Conservation (phyloP, 2,329 filamentous ascomycete genomes). For the Aspergillus sp. region DNA sequence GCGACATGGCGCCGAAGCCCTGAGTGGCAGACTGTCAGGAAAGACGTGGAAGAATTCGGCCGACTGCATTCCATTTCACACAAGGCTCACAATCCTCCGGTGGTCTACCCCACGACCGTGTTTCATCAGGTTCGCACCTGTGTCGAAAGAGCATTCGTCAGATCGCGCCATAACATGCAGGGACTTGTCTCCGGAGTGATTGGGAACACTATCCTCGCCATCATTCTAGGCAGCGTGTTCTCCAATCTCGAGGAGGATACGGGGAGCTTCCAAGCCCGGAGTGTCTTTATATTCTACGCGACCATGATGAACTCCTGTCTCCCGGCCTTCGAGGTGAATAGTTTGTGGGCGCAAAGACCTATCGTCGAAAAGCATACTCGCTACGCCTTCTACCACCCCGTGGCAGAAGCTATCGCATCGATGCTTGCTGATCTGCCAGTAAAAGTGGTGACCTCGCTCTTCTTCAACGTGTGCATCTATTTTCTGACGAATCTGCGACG, state of each 20-base stretch:
- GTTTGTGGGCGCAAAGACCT: conserved; percentile 36
- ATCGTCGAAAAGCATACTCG: conserved; percentile 14
- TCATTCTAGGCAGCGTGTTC: conserved; percentile 37
- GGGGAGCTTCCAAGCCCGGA: conserved; percentile 41
- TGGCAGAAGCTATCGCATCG: background rate
- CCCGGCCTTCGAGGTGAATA: conserved; percentile 61
- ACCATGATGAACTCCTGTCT: background rate
- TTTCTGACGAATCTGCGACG: conserved; percentile 79
- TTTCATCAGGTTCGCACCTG: background rate
- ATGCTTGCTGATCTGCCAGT: conserved; percentile 57
- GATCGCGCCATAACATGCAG: conserved; percentile 45
- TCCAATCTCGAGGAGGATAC: background rate
- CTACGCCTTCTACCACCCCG: conserved; percentile 16
- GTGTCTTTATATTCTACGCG: conserved; percentile 14
- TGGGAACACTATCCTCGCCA: conserved; percentile 77
- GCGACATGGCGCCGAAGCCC: conserved; percentile 55
- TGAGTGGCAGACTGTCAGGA: conserved; percentile 42
- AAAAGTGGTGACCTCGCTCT: conserved; percentile 65
- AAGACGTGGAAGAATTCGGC: conserved; percentile 47
- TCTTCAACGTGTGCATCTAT: conserved; percentile 78
- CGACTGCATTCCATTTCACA: conserved; percentile 43
- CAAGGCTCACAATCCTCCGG: conserved; percentile 39
- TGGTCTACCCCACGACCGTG: conserved; percentile 42
- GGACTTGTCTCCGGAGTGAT: conserved; percentile 85
- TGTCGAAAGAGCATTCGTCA: background rate